These are phyloP conservation scores for Besnoitia besnoiti DNA, from an alignment of 169 alveolate genomes.

Conservation along the genomic window DNA sequence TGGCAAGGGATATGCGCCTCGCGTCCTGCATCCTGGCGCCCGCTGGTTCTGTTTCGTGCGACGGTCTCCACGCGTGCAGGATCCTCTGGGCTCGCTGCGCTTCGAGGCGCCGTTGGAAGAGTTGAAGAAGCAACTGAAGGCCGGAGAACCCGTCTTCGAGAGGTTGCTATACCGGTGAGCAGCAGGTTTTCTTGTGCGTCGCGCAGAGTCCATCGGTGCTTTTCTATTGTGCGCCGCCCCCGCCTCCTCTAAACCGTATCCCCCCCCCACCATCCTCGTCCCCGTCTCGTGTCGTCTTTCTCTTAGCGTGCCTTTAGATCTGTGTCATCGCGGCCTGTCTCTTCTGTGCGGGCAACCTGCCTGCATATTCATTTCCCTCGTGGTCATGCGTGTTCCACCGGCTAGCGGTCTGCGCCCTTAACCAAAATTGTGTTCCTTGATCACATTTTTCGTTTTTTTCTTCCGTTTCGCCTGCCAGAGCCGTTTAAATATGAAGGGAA, in stretches of 20 bases:
- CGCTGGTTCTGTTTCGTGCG: background rate
- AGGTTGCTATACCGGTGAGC: conserved; percentile 39
- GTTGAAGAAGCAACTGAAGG: background rate
- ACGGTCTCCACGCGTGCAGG: conserved; percentile 35
- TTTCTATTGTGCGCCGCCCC: background rate
- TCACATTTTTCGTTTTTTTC: too few species aligned
- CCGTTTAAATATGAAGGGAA: too few species aligned
- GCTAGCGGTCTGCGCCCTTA: too few species aligned
- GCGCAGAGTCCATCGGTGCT: background rate
- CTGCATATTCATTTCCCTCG: background rate
- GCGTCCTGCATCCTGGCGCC: too few species aligned
- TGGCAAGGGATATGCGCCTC: background rate
- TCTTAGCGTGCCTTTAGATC: background rate
- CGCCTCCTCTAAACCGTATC: background rate
- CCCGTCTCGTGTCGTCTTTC: too few species aligned
- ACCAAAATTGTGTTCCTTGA: too few species aligned
- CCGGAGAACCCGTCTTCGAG: conserved; percentile 57
- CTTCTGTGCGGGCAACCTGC: background rate
- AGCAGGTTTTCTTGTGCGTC: background rate
- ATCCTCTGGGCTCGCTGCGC: conserved; percentile 28
- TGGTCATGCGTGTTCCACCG: too few species aligned
- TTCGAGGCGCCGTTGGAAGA: conserved; percentile 49
- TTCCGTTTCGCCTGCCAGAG: too few species aligned
- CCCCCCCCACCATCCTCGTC: too few species aligned
- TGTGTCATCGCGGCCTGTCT: background rate